Conservation (phyloP, 257 asterid species). For the Ocimum tenuiflorum region DNA sequence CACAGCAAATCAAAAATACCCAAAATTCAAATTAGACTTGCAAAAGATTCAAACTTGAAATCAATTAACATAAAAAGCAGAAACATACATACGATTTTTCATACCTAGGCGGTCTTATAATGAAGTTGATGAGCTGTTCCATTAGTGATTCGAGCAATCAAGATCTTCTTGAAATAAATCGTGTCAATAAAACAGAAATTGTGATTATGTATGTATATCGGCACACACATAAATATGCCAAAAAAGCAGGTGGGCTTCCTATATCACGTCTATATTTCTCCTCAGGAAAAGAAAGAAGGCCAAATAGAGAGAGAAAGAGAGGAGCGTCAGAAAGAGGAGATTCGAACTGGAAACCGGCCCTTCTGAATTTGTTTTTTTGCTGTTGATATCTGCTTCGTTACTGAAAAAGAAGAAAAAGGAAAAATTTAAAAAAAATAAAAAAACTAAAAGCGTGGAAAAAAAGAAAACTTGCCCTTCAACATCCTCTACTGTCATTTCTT, state of each 20-base stretch:
- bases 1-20: too few relatives aligned
- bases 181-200: slow-evolving; percentile 7
- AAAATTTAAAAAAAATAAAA: too few relatives aligned
- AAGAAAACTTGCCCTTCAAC: too few relatives aligned
- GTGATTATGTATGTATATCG: neutral
- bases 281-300: neutral
- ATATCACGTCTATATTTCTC: slow-evolving; percentile 10
- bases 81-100: slow-evolving; percentile 5
- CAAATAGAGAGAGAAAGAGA: neutral
- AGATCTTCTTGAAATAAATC: slow-evolving; percentile 39
- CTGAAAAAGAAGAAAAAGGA: neutral
- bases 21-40: slow-evolving; percentile 20
- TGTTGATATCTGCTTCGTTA: slow-evolving; percentile 1
- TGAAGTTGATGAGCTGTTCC: slow-evolving; percentile 98
- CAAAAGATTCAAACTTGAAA: slow-evolving; percentile 33
- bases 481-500: too few relatives aligned
- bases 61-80: neutral
- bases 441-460: too few relatives aligned
- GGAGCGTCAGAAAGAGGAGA: slow-evolving; percentile 7
- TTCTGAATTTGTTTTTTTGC: slow-evolving; percentile 3
- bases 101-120: slow-evolving; percentile 93
- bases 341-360: slow-evolving; percentile 25
- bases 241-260: slow-evolving; percentile 15
- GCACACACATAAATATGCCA: neutral
- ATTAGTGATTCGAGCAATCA: slow-evolving; percentile 40